Evolutionary conservation across 192 early-diverging fungal genomes (phyloP).

Genomic region (Lunasporangiospora selenospora): DNA sequence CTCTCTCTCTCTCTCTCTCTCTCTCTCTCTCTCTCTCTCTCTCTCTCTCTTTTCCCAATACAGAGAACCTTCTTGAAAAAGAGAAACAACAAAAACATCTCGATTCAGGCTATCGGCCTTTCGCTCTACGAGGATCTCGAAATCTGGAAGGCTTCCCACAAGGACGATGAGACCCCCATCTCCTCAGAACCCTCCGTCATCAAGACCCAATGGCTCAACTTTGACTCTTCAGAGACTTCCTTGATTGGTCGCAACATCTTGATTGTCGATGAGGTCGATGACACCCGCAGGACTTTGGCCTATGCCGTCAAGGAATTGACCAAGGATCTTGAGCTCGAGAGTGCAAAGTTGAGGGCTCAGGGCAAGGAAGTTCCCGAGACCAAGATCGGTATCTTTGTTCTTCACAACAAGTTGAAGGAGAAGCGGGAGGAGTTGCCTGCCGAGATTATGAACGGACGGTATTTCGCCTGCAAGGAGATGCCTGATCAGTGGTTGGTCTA

Average conservation of each 20-base stretch:
- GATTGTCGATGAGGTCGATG: conserved; percentile 84
- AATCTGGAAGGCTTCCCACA: conserved; percentile 40
- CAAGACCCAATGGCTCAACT: conserved; percentile 86
- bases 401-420: conserved; percentile 81
- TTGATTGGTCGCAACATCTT: conserved; percentile 74
- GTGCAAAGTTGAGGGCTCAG: conserved; percentile 31
- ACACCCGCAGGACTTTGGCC: conserved; percentile 74
- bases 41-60: neutral
- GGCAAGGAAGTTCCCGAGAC: conserved; percentile 53
- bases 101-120: conserved; percentile 80
- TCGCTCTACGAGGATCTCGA: conserved; percentile 79
- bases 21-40: neutral
- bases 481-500: conserved; percentile 79
- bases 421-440: conserved; percentile 69
- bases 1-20: neutral
- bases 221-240: conserved; percentile 68
- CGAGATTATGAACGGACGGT: conserved; percentile 61
- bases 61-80: conserved; percentile 75
- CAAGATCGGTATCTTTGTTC: conserved; percentile 76
- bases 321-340: conserved; percentile 70
- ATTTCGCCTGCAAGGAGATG: conserved; percentile 76
- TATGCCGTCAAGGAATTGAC: conserved; percentile 75
- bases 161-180: conserved; percentile 48
- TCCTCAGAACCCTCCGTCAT: conserved; percentile 63
- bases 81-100: conserved; percentile 72